phyloP scores from a whole-genome alignment of 306 rosid genomes.

The Astragalus glycyphyllos region DNA sequence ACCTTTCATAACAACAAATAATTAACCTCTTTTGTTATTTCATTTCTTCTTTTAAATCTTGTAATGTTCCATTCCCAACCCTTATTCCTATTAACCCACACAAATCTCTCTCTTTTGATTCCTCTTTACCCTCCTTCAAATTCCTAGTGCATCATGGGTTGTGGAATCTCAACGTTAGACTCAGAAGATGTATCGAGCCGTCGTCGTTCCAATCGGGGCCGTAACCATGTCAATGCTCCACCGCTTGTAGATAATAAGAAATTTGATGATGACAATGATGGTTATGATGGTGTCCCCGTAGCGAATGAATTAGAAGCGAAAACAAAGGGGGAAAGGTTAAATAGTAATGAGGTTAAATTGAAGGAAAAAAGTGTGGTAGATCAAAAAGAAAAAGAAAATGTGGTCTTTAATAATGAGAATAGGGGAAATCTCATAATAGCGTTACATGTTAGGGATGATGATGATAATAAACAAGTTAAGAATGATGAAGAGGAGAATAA shows the following conservation, averaged over 20 bases:
- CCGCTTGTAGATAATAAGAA: background rate
- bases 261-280: background rate
- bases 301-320: background rate
- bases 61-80: background rate
- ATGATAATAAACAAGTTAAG: background rate
- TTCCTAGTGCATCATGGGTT: conserved; percentile 54
- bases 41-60: background rate
- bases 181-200: background rate
- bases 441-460: background rate
- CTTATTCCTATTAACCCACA: conserved; percentile 13
- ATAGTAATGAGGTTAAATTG: background rate
- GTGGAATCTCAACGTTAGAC: conserved; percentile 59
- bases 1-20: background rate
- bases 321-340: background rate
- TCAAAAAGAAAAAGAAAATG: conserved; percentile 1
- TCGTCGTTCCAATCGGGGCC: background rate
- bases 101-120: background rate
- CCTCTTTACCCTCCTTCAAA: background rate
- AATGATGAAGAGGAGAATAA: background rate
- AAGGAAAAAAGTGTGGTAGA: conserved; percentile 21
- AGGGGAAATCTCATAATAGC: background rate
- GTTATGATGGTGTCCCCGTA: background rate
- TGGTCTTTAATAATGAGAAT: background rate
- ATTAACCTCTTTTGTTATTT: background rate
- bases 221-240: background rate